These are phyloP conservation scores for Eremochloa ophiuroides DNA, from an alignment of 176 grass and related monocot genomes.

Conservation along the genomic window DNA sequence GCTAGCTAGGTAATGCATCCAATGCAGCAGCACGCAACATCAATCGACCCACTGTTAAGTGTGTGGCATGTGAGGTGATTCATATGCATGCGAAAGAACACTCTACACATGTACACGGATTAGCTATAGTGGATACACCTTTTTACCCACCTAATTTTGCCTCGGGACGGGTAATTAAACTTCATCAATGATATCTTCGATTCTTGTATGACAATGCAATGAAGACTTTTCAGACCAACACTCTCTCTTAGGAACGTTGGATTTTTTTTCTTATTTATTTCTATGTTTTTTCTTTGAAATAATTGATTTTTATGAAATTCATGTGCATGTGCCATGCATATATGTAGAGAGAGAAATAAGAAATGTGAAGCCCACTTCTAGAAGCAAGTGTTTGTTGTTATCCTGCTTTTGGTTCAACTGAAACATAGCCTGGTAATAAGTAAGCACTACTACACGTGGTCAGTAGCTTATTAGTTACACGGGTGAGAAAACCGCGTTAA, in stretches of 20 bases:
- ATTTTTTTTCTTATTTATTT: neutral
- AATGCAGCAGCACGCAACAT: slow-evolving; percentile 21
- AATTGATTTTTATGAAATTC: neutral
- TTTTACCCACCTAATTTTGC: slow-evolving; percentile 54
- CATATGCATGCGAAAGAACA: slow-evolving; percentile 18
- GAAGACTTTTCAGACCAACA: neutral
- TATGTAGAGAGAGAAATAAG: neutral
- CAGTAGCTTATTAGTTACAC: neutral
- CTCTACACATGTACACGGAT: neutral
- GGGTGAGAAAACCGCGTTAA: slow-evolving; percentile 11
- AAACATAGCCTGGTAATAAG: neutral
- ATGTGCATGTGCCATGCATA: too few relatives aligned
- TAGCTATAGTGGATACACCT: slow-evolving; percentile 38
- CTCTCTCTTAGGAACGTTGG: accelerated
- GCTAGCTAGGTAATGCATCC: slow-evolving; percentile 21
- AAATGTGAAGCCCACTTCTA: neutral
- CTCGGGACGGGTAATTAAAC: slow-evolving; percentile 41
- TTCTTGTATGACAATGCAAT: neutral
- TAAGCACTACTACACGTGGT: neutral
- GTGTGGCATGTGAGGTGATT: slow-evolving; percentile 58
- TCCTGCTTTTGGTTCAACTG: neutral
- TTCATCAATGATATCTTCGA: neutral
- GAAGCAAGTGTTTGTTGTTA: neutral
- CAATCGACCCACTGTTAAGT: slow-evolving; percentile 45
- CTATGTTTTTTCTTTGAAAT: neutral